Conservation (phyloP, 1,284 basidiomycete genomes). For the Volvariella volvacea region DNA sequence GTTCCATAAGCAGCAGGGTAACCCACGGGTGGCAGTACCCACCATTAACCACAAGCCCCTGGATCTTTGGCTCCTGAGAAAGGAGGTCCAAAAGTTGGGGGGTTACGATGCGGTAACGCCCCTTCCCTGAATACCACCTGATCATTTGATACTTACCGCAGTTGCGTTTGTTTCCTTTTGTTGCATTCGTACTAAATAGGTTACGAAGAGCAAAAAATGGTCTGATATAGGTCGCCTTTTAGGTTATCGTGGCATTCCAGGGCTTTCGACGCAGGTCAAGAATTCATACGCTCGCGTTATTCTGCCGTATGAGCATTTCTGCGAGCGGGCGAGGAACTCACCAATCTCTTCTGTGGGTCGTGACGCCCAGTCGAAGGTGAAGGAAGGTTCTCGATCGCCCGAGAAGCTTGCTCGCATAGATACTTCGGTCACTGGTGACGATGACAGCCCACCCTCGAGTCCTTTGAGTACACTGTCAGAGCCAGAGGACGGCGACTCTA, state of each 20-base stretch:
- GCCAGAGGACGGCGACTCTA: slow-evolving; percentile 61
- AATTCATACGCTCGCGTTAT: slow-evolving; percentile 89
- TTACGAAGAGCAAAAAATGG: slow-evolving; percentile 80
- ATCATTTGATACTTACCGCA: slow-evolving; percentile 14
- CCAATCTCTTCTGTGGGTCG: slow-evolving; percentile 31
- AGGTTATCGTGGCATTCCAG: slow-evolving; percentile 77
- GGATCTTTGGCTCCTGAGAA: slow-evolving; percentile 89
- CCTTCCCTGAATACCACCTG: slow-evolving; percentile 12
- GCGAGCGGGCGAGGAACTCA: slow-evolving; percentile 66
- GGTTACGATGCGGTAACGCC: slow-evolving; percentile 76
- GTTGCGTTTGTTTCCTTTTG: slow-evolving; percentile 4
- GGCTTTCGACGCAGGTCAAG: slow-evolving; percentile 83
- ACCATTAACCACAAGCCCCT: slow-evolving; percentile 88
- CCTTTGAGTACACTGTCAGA: slow-evolving; percentile 75
- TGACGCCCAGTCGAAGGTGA: slow-evolving; percentile 29
- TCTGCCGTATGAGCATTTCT: slow-evolving; percentile 90
- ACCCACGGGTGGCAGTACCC: slow-evolving; percentile 82
- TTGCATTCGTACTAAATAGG: slow-evolving; percentile 38
- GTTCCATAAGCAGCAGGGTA: slow-evolving; percentile 87
- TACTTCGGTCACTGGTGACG: slow-evolving; percentile 25
- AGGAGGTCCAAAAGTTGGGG: slow-evolving; percentile 84
- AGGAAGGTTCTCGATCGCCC: slow-evolving; percentile 27
- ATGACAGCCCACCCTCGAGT: slow-evolving; percentile 56
- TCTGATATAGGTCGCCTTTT: slow-evolving; percentile 75
- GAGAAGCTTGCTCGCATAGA: slow-evolving; percentile 34